A percentile compares a stretch with the other conserved stretches of the same genome.
Evolutionary conservation across 73 alveolate genomes (phyloP).

Genomic region (Diophrys appendiculata): DNA sequence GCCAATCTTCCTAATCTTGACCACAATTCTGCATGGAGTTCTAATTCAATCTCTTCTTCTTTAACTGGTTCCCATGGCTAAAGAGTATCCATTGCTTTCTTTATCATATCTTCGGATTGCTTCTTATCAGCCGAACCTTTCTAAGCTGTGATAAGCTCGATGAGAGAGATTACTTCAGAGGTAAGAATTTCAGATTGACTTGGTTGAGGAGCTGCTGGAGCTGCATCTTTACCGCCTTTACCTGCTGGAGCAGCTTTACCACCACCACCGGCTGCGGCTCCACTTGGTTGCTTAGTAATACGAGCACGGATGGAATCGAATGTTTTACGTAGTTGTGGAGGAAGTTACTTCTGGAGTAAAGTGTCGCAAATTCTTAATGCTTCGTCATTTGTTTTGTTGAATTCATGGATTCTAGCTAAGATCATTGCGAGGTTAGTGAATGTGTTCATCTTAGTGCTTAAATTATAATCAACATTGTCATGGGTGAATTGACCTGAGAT

Average conservation of each 20-base stretch:
- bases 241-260: slow-evolving; percentile 63
- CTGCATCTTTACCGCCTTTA: slow-evolving; percentile 71
- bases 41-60: slow-evolving; percentile 95
- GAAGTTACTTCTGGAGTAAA: slow-evolving; percentile 79
- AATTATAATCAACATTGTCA: slow-evolving; percentile 86
- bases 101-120: slow-evolving; percentile 36
- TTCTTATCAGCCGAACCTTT: slow-evolving; percentile 83
- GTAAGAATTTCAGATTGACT: slow-evolving; percentile 68
- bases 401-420: slow-evolving; percentile 84
- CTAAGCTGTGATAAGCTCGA: slow-evolving; percentile 49
- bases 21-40: slow-evolving; percentile 98
- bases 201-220: slow-evolving; percentile 52
- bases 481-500: slow-evolving; percentile 76
- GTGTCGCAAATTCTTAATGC: slow-evolving; percentile 93
- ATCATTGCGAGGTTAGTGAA: slow-evolving; percentile 86
- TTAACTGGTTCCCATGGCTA: slow-evolving; percentile 85
- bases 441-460: slow-evolving; percentile 82
- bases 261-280: slow-evolving; percentile 32
- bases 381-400: slow-evolving; percentile 83
- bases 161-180: slow-evolving; percentile 46
- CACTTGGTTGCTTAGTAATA: slow-evolving; percentile 73
- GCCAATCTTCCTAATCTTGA: slow-evolving; percentile 94
- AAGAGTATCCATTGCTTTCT: slow-evolving; percentile 88
- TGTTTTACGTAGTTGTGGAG: slow-evolving; percentile 89
- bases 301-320: slow-evolving; percentile 92